Conservation (phyloP, 2,329 filamentous ascomycete genomes). For the Aspergillus phoenicis region DNA sequence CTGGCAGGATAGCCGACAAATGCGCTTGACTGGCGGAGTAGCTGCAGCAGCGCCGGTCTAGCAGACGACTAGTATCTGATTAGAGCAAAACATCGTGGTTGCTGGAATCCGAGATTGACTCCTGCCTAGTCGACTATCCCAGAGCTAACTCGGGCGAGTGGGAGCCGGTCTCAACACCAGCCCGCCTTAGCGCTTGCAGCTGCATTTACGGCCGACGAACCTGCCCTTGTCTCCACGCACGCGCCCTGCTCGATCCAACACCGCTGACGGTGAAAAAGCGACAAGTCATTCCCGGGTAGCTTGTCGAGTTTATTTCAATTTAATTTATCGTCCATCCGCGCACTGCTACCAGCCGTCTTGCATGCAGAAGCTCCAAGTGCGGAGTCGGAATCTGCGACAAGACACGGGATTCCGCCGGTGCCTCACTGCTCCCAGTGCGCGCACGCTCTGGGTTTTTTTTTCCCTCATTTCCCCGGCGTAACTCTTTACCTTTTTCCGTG, state of each 20-base stretch:
- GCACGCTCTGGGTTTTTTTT: neutral
- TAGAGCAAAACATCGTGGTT: slow-evolving; percentile 1
- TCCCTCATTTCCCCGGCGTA: too few species aligned
- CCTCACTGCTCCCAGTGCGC: neutral
- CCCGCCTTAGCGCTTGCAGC: neutral
- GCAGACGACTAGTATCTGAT: too few species aligned
- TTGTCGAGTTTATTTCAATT: slow-evolving; percentile 2
- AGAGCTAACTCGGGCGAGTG: slow-evolving; percentile 1
- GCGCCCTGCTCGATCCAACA: neutral
- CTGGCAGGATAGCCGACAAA: slow-evolving; percentile 15
- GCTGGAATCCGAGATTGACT: slow-evolving; percentile 3
- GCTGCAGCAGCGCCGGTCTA: slow-evolving; percentile 10
- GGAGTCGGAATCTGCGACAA: slow-evolving; percentile 7
- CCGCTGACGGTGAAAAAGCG: neutral
- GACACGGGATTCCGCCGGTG: slow-evolving; percentile 4
- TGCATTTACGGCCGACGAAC: neutral
- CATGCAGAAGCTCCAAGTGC: slow-evolving; percentile 22
- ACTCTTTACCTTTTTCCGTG: neutral
- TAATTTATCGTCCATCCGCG: slow-evolving; percentile 13
- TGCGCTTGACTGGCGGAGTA: slow-evolving; percentile 17
- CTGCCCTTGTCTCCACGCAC: slow-evolving; percentile 3
- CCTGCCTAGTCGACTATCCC: neutral
- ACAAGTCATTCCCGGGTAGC: neutral
- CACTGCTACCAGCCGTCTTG: slow-evolving; percentile 21
- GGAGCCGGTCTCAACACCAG: slow-evolving; percentile 1